Conservation (phyloP, 2,329 filamentous ascomycete genomes). For the Fusarium lyarnte region DNA sequence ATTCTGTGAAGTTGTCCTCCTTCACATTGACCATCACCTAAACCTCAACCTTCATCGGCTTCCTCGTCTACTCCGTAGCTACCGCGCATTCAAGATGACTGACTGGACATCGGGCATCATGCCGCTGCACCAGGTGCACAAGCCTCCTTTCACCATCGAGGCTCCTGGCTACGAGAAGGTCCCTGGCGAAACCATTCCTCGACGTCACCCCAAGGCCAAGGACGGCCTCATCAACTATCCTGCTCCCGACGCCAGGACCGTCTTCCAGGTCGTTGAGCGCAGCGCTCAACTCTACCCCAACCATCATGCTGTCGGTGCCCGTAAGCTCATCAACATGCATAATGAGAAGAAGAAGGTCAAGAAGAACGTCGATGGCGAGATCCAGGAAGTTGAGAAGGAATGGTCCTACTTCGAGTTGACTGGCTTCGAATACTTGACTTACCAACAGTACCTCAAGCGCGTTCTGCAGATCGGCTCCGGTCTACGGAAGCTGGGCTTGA, state of each 20-base stretch:
- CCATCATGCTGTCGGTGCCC: constrained; percentile 73
- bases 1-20: constrained; percentile 12
- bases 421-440: constrained; percentile 78
- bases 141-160: constrained; percentile 80
- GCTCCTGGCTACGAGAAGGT: constrained; percentile 73
- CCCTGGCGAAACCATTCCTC: constrained; percentile 85
- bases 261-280: constrained; percentile 80
- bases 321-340: constrained; percentile 80
- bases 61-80: constrained; percentile 17
- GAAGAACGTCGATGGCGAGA: constrained; percentile 85
- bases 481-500: constrained; percentile 77
- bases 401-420: constrained; percentile 92
- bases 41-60: constrained; percentile 5
- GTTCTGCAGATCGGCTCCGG: constrained; percentile 76
- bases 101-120: constrained; percentile 56
- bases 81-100: constrained; percentile 33
- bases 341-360: constrained; percentile 88
- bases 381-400: constrained; percentile 85
- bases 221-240: constrained; percentile 74
- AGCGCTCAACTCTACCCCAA: constrained; percentile 71
- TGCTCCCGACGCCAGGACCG: constrained; percentile 75
- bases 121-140: constrained; percentile 69
- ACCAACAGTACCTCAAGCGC: constrained; percentile 79
- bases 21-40: constrained; percentile 7
- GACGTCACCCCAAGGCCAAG: constrained; percentile 76